Evolutionary conservation across 768 basidiomycete species (phyloP).

Genomic region (Fibroporia radiculosa): DNA sequence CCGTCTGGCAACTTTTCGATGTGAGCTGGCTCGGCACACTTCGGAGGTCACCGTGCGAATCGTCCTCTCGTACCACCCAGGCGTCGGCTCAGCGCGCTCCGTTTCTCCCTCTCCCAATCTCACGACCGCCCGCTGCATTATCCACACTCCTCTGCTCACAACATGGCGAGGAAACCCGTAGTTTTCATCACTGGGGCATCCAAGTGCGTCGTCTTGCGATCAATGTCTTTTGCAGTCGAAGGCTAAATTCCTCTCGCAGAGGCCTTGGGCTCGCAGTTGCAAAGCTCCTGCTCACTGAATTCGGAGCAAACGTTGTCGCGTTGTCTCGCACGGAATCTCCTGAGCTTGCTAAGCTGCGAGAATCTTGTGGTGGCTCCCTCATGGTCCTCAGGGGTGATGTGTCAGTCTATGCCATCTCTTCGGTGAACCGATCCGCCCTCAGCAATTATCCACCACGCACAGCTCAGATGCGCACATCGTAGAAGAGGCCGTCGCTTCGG

Average conservation of each 20-base stretch:
- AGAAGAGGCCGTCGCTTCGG: constrained; percentile 46
- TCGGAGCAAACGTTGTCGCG: constrained; percentile 64
- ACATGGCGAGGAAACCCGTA: constrained; percentile 40
- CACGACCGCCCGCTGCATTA: not conserved
- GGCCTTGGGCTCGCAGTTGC: constrained; percentile 80
- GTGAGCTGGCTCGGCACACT: constrained; percentile 17
- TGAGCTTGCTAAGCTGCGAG: constrained; percentile 50
- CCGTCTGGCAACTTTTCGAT: constrained; percentile 15
- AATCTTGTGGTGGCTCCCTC: constrained; percentile 32
- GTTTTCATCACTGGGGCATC: constrained; percentile 84
- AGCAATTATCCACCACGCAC: not conserved
- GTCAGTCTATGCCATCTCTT: constrained; percentile 35
- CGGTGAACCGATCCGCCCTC: not conserved
- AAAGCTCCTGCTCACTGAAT: constrained; percentile 51
- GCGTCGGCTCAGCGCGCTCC: constrained; percentile 2
- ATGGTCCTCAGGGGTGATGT: constrained; percentile 65
- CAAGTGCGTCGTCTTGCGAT: constrained; percentile 35
- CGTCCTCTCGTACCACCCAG: constrained; percentile 4
- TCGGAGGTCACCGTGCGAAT: constrained; percentile 16
- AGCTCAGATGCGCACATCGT: constrained; percentile 56
- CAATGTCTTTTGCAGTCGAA: not conserved
- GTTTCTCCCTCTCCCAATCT: not conserved
- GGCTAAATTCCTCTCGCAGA: constrained; percentile 21
- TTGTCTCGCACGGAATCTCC: constrained; percentile 63
- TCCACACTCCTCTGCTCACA: not conserved